A percentile compares a stretch with the other conserved stretches of the same genome.
phyloP scores from a whole-genome alignment of 345 rosid species.

The Brassica nigra region DNA sequence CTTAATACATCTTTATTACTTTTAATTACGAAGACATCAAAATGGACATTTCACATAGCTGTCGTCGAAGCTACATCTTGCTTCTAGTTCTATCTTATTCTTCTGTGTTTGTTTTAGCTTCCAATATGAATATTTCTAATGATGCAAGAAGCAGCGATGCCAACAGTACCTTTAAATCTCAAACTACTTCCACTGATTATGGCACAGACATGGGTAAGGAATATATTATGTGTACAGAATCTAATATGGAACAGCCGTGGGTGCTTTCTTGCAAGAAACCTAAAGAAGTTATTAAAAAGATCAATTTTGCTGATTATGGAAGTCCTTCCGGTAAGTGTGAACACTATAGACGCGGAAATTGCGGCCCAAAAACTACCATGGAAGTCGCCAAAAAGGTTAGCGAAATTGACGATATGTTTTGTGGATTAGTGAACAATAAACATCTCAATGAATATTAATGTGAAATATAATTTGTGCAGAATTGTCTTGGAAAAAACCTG shows the following conservation, averaged over 20 bases:
- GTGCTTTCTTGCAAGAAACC: neutral
- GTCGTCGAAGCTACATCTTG: neutral
- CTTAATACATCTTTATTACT: neutral
- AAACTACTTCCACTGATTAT: neutral
- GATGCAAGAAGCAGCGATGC: neutral
- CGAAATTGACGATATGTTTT: neutral
- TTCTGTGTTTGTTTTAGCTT: neutral
- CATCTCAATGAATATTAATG: neutral
- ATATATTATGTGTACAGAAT: neutral
- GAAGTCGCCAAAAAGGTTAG: constrained; percentile 10
- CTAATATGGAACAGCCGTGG: neutral
- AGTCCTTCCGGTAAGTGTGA: constrained; percentile 23
- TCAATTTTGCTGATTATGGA: constrained; percentile 29
- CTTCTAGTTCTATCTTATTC: constrained; percentile 12
- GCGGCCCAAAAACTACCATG: constrained; percentile 17
- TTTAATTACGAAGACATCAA: neutral
- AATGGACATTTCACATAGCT: constrained; percentile 9
- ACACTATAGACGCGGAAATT: constrained; percentile 15
- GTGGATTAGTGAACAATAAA: neutral
- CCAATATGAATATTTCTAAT: neutral
- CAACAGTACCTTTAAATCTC: neutral
- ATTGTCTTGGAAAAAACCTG: constrained; percentile 23
- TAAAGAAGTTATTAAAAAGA: constrained; percentile 1
- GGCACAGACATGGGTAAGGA: neutral
- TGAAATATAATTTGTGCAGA: constrained; percentile 12